Percentiles rank a stretch among this genome's conserved stretches.
Conservation (phyloP, 2,329 filamentous ascomycete species). For the Phoma sp. region DNA sequence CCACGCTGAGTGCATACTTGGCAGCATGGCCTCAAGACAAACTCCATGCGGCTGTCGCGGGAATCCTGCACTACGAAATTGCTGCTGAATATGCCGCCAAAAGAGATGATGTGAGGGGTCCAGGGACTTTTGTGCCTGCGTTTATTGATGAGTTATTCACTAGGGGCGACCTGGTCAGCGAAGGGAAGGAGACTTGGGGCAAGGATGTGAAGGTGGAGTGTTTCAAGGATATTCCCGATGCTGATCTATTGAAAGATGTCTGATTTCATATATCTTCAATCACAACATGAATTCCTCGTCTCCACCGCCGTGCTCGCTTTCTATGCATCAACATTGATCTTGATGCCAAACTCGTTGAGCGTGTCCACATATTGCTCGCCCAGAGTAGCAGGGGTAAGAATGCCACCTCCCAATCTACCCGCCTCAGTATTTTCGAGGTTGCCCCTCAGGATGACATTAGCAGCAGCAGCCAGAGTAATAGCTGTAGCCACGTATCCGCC, state of each 20-base stretch:
- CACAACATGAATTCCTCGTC: no score
- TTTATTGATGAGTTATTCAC: constrained; percentile 75
- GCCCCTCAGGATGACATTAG: constrained; percentile 68
- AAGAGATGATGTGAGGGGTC: constrained; percentile 71
- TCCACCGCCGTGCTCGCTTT: not conserved
- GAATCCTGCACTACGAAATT: constrained; percentile 77
- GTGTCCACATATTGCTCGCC: constrained; percentile 71
- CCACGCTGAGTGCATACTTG: constrained; percentile 76
- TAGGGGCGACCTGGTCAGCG: constrained; percentile 18
- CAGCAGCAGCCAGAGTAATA: constrained; percentile 67
- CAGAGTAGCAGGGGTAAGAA: constrained; percentile 74
- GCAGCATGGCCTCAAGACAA: constrained; percentile 50
- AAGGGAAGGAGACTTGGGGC: constrained; percentile 18
- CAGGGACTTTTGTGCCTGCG: constrained; percentile 83
- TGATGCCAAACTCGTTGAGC: constrained; percentile 65
- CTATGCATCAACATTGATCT: constrained; percentile 49
- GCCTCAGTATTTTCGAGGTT: constrained; percentile 55
- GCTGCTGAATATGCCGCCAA: constrained; percentile 71
- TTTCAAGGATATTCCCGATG: constrained; percentile 28
- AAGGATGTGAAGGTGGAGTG: constrained; percentile 24
- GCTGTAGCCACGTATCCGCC: constrained; percentile 73
- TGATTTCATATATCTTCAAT: not conserved
- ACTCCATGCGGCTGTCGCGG: constrained; percentile 75
- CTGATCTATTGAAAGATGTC: constrained; percentile 25
- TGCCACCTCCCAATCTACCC: constrained; percentile 65